A percentile compares a stretch with the other conserved stretches of the same genome.
These are phyloP conservation scores for Monilinia aucupariae DNA, from an alignment of 2,329 filamentous ascomycete species.

Conservation along the genomic window DNA sequence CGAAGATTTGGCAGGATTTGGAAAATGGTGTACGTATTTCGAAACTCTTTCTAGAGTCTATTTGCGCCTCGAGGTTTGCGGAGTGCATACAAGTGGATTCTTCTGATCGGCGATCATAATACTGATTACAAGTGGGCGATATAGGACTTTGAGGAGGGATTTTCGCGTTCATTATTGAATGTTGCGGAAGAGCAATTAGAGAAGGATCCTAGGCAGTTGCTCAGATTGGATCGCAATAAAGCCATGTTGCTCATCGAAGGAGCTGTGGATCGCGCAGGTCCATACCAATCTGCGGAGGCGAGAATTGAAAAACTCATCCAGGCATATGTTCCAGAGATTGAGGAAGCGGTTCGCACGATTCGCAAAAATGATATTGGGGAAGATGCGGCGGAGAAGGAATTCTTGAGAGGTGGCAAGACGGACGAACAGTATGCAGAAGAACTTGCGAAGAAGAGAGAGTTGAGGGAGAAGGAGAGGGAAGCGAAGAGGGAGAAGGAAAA, in stretches of 20 bases:
- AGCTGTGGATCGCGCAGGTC: conserved; percentile 67
- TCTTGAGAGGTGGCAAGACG: conserved; percentile 60
- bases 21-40: conserved; percentile 53
- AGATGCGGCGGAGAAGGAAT: conserved; percentile 61
- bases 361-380: conserved; percentile 63
- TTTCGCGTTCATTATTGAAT: conserved; percentile 61
- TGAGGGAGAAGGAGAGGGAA: conserved; percentile 57
- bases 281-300: conserved; percentile 66
- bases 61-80: background rate
- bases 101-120: background rate
- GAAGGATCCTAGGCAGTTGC: conserved; percentile 63
- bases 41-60: background rate
- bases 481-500: conserved; percentile 53
- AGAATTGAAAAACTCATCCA: conserved; percentile 65
- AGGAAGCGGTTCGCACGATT: conserved; percentile 63
- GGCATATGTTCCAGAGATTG: conserved; percentile 54
- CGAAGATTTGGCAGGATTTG: conserved; percentile 71
- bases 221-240: conserved; percentile 68
- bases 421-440: conserved; percentile 69
- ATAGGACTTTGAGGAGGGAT: conserved; percentile 64
- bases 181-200: conserved; percentile 71
- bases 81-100: background rate
- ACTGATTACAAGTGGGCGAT: conserved; percentile 12
- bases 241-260: conserved; percentile 72
- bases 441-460: conserved; percentile 53